phyloP scores from a whole-genome alignment of 2,329 filamentous ascomycete species.

The Cryphonectria radicalis region DNA sequence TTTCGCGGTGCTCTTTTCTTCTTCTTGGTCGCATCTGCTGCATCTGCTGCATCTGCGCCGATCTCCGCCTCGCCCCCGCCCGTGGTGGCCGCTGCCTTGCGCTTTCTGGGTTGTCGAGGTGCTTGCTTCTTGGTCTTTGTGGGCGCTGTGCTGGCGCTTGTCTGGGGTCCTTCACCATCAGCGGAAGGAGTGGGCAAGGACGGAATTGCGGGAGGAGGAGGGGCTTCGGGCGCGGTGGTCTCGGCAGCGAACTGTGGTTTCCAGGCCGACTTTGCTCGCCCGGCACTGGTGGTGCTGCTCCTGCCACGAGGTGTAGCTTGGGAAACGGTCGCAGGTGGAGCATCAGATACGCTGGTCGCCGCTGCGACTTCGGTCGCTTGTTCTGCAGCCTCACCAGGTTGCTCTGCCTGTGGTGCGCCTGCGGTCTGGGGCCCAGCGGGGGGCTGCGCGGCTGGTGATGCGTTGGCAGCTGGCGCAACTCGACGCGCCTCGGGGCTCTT shows the following conservation, averaged over 20 bases:
- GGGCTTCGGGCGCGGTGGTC: conserved; percentile 12
- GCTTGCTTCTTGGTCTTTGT: conserved; percentile 22
- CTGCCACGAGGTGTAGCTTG: conserved; percentile 8
- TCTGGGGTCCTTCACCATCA: conserved; percentile 19
- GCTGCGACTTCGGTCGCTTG: background rate
- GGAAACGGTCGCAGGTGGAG: background rate
- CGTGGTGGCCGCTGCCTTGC: conserved; percentile 26
- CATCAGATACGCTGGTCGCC: conserved; percentile 7
- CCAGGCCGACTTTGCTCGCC: conserved; percentile 13
- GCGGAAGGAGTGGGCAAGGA: conserved; percentile 2
- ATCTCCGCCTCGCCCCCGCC: conserved; percentile 28
- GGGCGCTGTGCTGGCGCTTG: background rate
- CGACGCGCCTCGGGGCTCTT: conserved; percentile 19
- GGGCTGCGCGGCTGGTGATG: background rate
- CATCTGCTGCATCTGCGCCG: conserved; percentile 19
- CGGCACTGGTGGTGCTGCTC: conserved; percentile 1
- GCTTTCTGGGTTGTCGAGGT: conserved; percentile 31
- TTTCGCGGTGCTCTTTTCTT: conserved; percentile 31
- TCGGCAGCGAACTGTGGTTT: conserved; percentile 19
- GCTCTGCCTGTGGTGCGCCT: background rate
- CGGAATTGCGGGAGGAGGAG: conserved; percentile 5
- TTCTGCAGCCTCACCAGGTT: background rate
- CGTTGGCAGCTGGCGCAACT: conserved; percentile 1
- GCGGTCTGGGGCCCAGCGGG: background rate
- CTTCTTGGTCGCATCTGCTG: conserved; percentile 31